These are phyloP conservation scores for Cucumis sativus DNA, from an alignment of 306 rosid genomes.

Conservation along the genomic window Cucumber_9930_V3 NC_026661.2:10985001-10985500, in stretches of 20 bases:
- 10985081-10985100: constrained; percentile 15
- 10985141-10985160: constrained; percentile 76
- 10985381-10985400: background rate
- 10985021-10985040: background rate
- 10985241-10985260: constrained; percentile 90
- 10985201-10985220: constrained; percentile 97
- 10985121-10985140: constrained; percentile 82
- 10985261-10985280: background rate
- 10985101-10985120: constrained; percentile 63
- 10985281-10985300: background rate
- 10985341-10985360: constrained; percentile 2
- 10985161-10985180: constrained; percentile 85
- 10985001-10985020: background rate
- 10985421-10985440: constrained; percentile 85
- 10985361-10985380: background rate
- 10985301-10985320: background rate
- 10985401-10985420: background rate
- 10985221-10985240: constrained; percentile 82
- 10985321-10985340: background rate
- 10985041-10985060: background rate
- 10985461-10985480: constrained; percentile 63
- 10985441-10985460: constrained; percentile 90
- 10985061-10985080: constrained; percentile 16
- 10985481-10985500: constrained; percentile 29
- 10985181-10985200: constrained; percentile 88